Base-by-base conservation (phyloP, 495 filamentous ascomycete genomes). In the Amphirosellinia nigrospora region DNA sequence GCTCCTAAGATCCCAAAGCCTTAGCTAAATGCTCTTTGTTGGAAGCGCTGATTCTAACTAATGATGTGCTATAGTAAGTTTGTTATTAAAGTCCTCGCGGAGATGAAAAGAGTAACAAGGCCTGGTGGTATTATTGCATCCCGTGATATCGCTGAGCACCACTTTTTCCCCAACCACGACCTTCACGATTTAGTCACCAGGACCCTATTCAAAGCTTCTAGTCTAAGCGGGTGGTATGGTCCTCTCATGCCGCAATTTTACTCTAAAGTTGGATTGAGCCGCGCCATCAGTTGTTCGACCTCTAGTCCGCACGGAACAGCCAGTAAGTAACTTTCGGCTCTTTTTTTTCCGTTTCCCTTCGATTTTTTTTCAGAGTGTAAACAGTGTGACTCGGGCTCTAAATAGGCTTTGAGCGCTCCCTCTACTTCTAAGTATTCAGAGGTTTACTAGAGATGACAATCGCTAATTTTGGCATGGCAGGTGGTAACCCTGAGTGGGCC, bases 81-180 rank as follows among this genome's bases (percentile, higher is more conserved):
- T 15, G 21, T 41, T 61, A 7, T 41, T 36, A 41, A 26, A 2
- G 58, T 41, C 4, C 58, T 61, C 36, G 2, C 11, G 4, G 58
- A 61, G 58, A 61, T 61, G 58, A 61, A 61, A 28, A 21, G 58
- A 26, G 58, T 61, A 32, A 4, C 36, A 26, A 41, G 15, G 23
- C 58, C 58, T 8, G 21, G 58, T 41, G 58, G 58, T 26, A 2
- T 38, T 3, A n/a, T 61, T 19, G 34, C 36, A 61, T 28, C 36
- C 21, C 58, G 36, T 10, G 58, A 61, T 19, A 9, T 41, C 21
- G 9, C 34, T 7, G 34, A 21, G n/a, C 36, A 28, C 9, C 36
- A 39, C 11, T 61, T 61, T 21, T 34, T 61, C 28, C 58, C 58
- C 21, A 61, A 41, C 13, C 3, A 41, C 2, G 36, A 61, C n/a